phyloP scores from a whole-genome alignment of 257 asterid species.

The Solanum boliviense region DNA sequence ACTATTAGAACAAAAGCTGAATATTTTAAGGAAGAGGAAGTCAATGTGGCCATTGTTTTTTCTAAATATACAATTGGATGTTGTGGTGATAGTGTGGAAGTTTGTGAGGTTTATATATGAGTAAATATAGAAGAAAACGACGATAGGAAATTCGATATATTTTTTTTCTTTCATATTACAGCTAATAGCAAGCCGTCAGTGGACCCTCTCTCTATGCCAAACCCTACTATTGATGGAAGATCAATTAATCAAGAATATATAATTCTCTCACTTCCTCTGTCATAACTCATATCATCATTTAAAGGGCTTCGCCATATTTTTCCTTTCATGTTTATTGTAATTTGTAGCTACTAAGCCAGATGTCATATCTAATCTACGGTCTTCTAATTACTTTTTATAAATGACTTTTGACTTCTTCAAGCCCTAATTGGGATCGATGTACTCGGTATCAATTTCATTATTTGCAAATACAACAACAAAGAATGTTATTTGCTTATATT shows the following conservation, averaged over 20 bases:
- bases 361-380: background rate
- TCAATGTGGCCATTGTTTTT: constrained; percentile 15
- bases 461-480: background rate
- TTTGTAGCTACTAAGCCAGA: background rate
- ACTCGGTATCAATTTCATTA: background rate
- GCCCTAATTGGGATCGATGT: background rate
- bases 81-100: background rate
- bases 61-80: background rate
- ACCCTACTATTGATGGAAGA: constrained; percentile 16
- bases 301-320: background rate
- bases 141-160: background rate
- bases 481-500: background rate
- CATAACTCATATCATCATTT: background rate
- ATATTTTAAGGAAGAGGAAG: constrained; percentile 5
- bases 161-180: constrained; percentile 19
- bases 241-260: background rate
- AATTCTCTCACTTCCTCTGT: background rate
- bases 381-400: background rate
- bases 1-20: constrained; percentile 1
- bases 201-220: constrained; percentile 36
- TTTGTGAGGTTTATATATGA: constrained; percentile 10
- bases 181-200: constrained; percentile 53
- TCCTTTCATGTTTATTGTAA: background rate
- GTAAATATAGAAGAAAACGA: background rate
- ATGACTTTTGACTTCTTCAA: background rate